Base-by-base conservation (phyloP, 148 eudicot species). In the Vaccinium darrowii region DNA sequence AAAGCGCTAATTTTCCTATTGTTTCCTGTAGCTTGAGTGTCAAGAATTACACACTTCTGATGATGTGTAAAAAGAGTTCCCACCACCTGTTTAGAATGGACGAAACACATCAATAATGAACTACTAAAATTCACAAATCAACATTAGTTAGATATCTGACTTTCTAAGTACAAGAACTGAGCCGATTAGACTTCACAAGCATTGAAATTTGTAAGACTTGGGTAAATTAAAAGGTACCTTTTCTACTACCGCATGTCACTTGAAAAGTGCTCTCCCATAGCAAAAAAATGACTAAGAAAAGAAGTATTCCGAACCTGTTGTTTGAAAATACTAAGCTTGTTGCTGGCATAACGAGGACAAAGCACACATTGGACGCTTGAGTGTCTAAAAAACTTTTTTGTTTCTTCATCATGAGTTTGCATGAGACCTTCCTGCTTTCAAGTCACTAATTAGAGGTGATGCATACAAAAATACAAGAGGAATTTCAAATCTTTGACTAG, bases 271-370 rank as follows among this genome's bases (percentile, higher is more conserved):
- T 67, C 73, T 25, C 73, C 73, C 15, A 67, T 23, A 25, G 73
- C 73, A 67, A 67, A 25, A 5, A 67, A 67, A 25, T 10, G 73
- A 67, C 14, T 67, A 25, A 67, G 69, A 80, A 54, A 62, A 69
- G 14, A 47, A 81, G 75, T 74, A 72, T 53, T 73, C 52, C 58
- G 7, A 84, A 83, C 90, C 90, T 88, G 87, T 88, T 88, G 90
- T 58, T 88, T 88, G 82, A 88, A 83, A 39, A 88, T 83, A 69
- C 90, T 85, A 49, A 85, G 90, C 84, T 88, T 88, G 80, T 78
- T 88, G 90, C 90, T 88, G 33, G 86, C 90, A 75, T 88, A 88
- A 51, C 90, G 90, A 79, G 90, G 90, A 52, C 86, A 88, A 65
- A 88, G 90, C 83, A 88, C 90, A 76, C 90, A 88, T 47, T 83